Conservation (phyloP, 352 stramenopile species). For the Pythium aphanidermatum region DNA sequence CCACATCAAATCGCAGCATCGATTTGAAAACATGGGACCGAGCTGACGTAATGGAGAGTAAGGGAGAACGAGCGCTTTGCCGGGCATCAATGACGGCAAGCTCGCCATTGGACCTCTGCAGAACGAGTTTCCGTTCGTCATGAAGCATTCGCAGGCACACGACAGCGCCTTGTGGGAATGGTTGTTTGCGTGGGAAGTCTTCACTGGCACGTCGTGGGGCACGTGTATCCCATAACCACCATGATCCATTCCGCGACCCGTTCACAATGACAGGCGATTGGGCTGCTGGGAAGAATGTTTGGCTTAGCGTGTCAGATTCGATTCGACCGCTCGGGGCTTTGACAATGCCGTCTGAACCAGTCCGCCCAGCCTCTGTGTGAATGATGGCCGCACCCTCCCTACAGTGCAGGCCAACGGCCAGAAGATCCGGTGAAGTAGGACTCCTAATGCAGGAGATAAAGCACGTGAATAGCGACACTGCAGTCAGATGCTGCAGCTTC, state of each 20-base stretch:
- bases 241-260: conserved; percentile 9
- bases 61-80: not conserved
- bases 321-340: not conserved
- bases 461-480: not conserved
- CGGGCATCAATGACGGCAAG: conserved; percentile 44
- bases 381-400: conserved; percentile 8
- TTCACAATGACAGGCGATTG: conserved; percentile 7
- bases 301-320: conserved; percentile 10
- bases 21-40: not conserved
- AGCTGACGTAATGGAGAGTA: not conserved
- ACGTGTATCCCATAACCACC: conserved; percentile 14
- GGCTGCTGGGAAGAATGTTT: conserved; percentile 9
- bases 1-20: conserved; percentile 16
- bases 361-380: not conserved
- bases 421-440: not conserved
- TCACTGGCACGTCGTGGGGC: conserved; percentile 3
- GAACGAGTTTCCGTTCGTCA: conserved; percentile 30
- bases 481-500: not conserved
- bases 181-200: not conserved
- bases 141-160: conserved; percentile 20
- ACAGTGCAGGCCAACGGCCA: conserved; percentile 7
- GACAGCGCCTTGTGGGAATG: not conserved
- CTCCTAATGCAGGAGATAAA: not conserved
- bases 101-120: conserved; percentile 40
- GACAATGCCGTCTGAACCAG: not conserved